Percentiles rank a stretch among this genome's conserved stretches.
Conservation (phyloP, 257 asterid genomes). For the Solanum sparsipilum region DNA sequence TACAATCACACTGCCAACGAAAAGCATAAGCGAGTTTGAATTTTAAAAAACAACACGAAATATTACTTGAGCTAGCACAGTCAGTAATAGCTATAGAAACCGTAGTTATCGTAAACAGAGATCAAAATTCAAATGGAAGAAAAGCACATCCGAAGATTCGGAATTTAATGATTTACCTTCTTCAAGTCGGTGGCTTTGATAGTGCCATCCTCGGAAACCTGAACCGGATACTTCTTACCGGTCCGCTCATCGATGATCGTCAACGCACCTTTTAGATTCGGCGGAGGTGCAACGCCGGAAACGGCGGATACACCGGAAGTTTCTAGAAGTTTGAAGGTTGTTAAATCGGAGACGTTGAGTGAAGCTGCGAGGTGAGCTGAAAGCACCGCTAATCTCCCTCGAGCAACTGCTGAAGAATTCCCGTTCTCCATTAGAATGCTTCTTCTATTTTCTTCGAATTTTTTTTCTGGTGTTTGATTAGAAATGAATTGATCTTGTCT, state of each 20-base stretch:
- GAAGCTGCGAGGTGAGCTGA: slow-evolving; percentile 78
- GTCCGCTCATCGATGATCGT: slow-evolving; percentile 75
- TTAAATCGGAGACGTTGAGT: slow-evolving; percentile 13
- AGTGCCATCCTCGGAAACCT: slow-evolving; percentile 82
- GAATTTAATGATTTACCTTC: slow-evolving; percentile 30
- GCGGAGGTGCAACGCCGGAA: slow-evolving; percentile 37
- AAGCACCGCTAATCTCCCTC: slow-evolving; percentile 75
- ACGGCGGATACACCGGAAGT: slow-evolving; percentile 45
- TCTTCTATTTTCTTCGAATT: background rate
- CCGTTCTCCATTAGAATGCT: slow-evolving; percentile 17
- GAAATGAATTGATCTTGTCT: background rate
- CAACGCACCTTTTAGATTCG: slow-evolving; percentile 55
- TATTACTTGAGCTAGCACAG: background rate
- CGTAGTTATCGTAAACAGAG: background rate
- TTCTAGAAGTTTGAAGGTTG: slow-evolving; percentile 19
- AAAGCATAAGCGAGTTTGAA: background rate
- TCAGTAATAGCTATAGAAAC: background rate
- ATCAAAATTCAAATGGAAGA: background rate
- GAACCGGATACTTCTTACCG: slow-evolving; percentile 63
- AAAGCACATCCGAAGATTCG: background rate
- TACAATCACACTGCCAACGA: background rate
- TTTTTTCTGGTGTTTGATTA: background rate
- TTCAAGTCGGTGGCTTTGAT: slow-evolving; percentile 83
- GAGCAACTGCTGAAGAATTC: slow-evolving; percentile 56
- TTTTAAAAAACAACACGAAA: background rate